These are phyloP conservation scores for Cystobasidiaceae sp. DNA, from an alignment of 1,284 basidiomycete species.

Conservation along the genomic window DNA sequence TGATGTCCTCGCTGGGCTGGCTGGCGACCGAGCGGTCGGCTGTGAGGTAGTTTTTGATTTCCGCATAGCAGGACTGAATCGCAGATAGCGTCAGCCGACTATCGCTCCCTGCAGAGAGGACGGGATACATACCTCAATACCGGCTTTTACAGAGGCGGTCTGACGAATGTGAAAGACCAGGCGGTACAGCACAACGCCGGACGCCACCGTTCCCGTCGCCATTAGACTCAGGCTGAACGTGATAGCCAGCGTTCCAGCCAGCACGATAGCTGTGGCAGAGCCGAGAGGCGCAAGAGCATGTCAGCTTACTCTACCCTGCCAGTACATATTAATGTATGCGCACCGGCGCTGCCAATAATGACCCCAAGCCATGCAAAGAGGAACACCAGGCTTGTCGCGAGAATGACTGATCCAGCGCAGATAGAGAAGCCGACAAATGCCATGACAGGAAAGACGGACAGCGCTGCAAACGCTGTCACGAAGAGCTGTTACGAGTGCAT, in stretches of 20 bases:
- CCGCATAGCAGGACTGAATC: neutral
- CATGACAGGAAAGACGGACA: slow-evolving; percentile 33
- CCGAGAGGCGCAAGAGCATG: neutral
- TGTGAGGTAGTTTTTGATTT: neutral
- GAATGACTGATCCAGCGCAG: slow-evolving; percentile 31
- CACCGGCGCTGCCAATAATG: slow-evolving; percentile 23
- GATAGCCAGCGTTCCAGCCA: neutral
- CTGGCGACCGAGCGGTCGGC: neutral
- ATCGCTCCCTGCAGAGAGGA: neutral
- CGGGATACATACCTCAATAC: neutral
- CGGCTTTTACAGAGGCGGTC: neutral
- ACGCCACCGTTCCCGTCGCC: neutral
- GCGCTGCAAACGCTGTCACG: slow-evolving; percentile 22
- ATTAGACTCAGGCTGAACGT: neutral
- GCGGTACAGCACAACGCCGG: neutral
- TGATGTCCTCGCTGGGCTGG: neutral
- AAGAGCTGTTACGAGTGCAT: slow-evolving; percentile 19
- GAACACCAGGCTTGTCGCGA: slow-evolving; percentile 30
- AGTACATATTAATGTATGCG: neutral
- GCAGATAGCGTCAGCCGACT: neutral
- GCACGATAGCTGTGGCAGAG: neutral
- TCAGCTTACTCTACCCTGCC: neutral
- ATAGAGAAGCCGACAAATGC: slow-evolving; percentile 34
- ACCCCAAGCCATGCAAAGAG: slow-evolving; percentile 7
- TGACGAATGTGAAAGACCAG: neutral